Evolutionary conservation across 768 basidiomycete species (phyloP), one percentile per base, ranked within the genome.

Genomic region (Saitozyma sp.): DNA sequence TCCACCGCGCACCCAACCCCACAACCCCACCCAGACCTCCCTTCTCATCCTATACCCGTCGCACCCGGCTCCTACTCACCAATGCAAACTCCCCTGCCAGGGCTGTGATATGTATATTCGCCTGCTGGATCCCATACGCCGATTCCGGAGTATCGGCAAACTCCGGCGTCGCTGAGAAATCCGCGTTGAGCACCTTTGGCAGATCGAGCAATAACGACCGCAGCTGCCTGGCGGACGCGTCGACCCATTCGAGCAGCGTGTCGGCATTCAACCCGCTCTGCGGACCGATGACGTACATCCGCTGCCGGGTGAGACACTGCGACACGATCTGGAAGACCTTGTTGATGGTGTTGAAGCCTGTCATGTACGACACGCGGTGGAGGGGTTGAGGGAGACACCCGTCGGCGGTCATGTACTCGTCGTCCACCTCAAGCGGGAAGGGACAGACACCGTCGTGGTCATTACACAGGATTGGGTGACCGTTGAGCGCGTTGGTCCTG

Each of bases 71-170:
- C 46, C 2, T 2, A 68, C 73, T 66, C 43, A 74, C 73, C 57
- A 71, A 49, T 6, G 70, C 66, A 59, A 74, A 66, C 62, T 71
- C 70, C 0, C 63, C 59, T 45, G 59, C 65, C 9, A 69, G 57
- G 16, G 73, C 73, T 2, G 73, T 71, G 58, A 71, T 71, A 50
- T 71, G 58, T 3, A 71, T 59, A 59, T 74, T 74, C 41, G 70
- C 70, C 51, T 69, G 51, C 56, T 74, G 73, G 40, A 68, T 74
- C 5, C 70, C 73, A 59, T 61, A 65, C 56, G 62, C 53, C 42
- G 57, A 63, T 17, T 57, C 60, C 39, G 62, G 56, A 13, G 65
- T 52, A 38, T 59, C 29, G 16, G 52, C 55, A 19, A 50, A 58
- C 19, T 58, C 50, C 13, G 56, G 56, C 41, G 50, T 51, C 46